Base-by-base conservation (phyloP, 2,329 filamentous ascomycete genomes). In the Hymenoscyphus occultus region DNA sequence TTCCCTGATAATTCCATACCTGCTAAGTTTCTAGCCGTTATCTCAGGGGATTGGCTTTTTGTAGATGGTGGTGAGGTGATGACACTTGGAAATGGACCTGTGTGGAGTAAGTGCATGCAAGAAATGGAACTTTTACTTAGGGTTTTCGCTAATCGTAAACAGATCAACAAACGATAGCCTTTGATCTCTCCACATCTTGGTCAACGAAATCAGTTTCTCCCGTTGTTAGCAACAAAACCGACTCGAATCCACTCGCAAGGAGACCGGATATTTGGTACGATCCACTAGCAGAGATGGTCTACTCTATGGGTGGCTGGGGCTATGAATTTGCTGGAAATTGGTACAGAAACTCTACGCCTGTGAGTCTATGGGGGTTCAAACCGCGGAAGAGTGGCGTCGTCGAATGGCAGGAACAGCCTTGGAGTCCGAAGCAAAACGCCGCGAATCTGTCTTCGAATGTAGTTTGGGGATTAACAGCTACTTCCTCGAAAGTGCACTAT, bases 231-330 rank as follows among this genome's bases (percentile, higher is more conserved):
- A 60, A 60, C 39, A 59, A 58, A 32, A 56, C 35, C 10, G 16
- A 31, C 10, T 32, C 32, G 14, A n/a, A n/a, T 13, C 28, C 42
- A n/a, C 12, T 61, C 5, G 60, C 22, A 40, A 32, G 60, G 14
- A 42, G 13, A 12, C 64, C 66, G n/a, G 59, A 64, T 16, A 48
- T 68, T 42, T 68, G 45, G 45, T 63, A 66, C 54, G 62, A 68
- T 42, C 51, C 51, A 22, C 58, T 39, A 14, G 45, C 56, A 5
- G 59, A 67, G 12, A 45, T 60, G 22, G 65, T 68, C 12, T 66
- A 68, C 57, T 57, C 31, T 9, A 54, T 62, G 13, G 64, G 64
- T 13, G 64, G 66, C 31, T 48, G 32, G 16, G 40, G 32, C 12
- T 68, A 66, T 40, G n/a, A 39, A 14, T 56, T 56, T 5, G 19